These are phyloP conservation scores for Eimeria sp. DNA, from an alignment of 169 alveolate genomes.

Conservation along the genomic window DNA sequence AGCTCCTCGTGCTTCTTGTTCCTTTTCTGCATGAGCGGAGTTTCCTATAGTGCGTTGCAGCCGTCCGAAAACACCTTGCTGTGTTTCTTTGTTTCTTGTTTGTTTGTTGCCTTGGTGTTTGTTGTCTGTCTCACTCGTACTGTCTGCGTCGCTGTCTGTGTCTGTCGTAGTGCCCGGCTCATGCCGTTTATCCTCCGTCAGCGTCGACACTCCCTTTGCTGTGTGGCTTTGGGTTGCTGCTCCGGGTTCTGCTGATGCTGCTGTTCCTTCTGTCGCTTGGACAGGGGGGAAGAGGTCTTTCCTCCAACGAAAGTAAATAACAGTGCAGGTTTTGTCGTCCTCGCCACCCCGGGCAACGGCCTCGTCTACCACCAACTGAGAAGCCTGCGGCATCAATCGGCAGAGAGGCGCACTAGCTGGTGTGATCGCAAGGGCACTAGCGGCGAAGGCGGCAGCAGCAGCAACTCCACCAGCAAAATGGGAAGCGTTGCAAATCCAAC, in stretches of 20 bases:
- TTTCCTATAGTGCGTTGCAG: background rate
- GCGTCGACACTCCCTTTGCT: background rate
- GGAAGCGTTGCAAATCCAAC: background rate
- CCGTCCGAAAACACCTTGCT: background rate
- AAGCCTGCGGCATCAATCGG: slow-evolving; percentile 55
- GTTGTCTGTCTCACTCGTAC: background rate
- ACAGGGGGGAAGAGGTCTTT: slow-evolving; percentile 33
- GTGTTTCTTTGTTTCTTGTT: background rate
- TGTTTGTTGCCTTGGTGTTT: background rate
- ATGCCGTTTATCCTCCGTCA: background rate
- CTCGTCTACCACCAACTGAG: slow-evolving; percentile 77
- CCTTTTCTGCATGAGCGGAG: background rate
- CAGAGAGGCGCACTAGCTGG: background rate
- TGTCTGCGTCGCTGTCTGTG: background rate
- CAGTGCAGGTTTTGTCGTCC: slow-evolving; percentile 84
- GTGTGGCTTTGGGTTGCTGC: background rate
- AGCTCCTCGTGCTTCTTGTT: background rate
- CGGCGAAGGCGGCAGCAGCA: background rate
- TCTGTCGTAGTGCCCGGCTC: background rate
- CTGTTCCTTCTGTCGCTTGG: background rate
- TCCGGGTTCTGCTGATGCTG: slow-evolving; percentile 13
- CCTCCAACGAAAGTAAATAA: slow-evolving; percentile 74
- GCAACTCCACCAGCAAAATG: background rate
- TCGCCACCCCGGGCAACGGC: slow-evolving; percentile 68
- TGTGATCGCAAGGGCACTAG: background rate